Base-by-base conservation (phyloP, 345 rosid species). In the Pistacia integerrima region DNA sequence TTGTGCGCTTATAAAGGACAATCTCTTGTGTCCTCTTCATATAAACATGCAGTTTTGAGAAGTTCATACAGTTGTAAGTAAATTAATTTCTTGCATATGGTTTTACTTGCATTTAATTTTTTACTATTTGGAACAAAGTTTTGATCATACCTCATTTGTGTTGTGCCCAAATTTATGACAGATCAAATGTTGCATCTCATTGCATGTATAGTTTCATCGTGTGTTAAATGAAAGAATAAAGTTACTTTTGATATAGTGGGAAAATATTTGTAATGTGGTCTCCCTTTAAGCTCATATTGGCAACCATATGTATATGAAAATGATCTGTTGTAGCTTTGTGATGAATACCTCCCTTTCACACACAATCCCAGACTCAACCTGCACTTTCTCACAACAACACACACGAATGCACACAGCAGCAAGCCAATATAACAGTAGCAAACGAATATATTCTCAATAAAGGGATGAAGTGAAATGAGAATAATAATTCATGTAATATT, bases 41-140 rank as follows among this genome's bases (percentile, higher is more conserved):
- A 54, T 81, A 77, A 70, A 11, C 73, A 8, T 33, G 72, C 30
- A 73, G 72, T 75, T 59, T 65, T 82, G 67, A 80, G 70, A 56
- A 78, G 81, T 72, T 81, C 84, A 49, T 74, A 68, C 63, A 73
- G 78, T 69, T 79, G 97, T 92, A 83, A 86, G 87, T 67, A n/a
- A 57, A 78, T 60, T 18, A 9, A 25, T 18, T 60, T 33, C 56
- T 59, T 25, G 67, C 33, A 10, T 58, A 69, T n/a, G 28, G 48
- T 75, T 74, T 77, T 52, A n/a, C 44, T 46, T 67, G 66, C 38
- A 9, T 25, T 66, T 41, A 41, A 41, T 1, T 16, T 38, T 55
- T 49, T 44, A 8, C 4, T n/a, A 22, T 36, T 35, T 54, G 18
- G 16, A 67, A n/a, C 14, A 1, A 33, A n/a, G 48, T 49, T 61